Conservation (phyloP, 139 green algal species). For the Trebouxia sp. region DNA sequence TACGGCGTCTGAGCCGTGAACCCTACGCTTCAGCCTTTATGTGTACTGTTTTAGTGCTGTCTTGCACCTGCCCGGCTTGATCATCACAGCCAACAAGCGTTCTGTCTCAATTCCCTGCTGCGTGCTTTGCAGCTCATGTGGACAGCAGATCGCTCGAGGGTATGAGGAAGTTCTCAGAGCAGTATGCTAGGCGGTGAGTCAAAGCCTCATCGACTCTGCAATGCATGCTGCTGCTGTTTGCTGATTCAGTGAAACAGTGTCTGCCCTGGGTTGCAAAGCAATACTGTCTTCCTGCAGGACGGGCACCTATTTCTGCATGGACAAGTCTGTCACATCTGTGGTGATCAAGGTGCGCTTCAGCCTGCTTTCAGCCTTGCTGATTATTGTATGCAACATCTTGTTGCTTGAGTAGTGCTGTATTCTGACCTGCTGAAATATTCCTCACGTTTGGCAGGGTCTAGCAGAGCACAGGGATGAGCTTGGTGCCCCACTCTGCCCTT, state of each 20-base stretch:
- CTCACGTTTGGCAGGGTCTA: conserved; percentile 70
- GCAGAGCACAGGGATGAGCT: conserved; percentile 98
- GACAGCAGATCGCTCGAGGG: conserved; percentile 78
- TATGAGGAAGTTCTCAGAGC: conserved; percentile 98
- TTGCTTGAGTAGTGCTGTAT: not conserved
- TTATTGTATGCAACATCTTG: not conserved
- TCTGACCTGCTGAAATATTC: too few species aligned
- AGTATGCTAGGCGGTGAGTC: conserved; percentile 90
- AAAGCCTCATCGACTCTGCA: too few species aligned
- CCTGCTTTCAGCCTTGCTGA: not conserved
- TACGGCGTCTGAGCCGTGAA: too few species aligned
- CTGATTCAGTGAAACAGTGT: not conserved
- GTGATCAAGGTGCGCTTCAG: conserved; percentile 83
- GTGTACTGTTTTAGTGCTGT: too few species aligned
- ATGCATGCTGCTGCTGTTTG: too few species aligned
- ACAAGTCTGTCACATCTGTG: conserved; percentile 97
- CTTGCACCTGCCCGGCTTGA: too few species aligned
- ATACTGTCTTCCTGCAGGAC: conserved; percentile 60
- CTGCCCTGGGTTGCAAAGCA: not conserved
- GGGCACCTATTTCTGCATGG: conserved; percentile 96
- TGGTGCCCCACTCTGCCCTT: conserved; percentile 96
- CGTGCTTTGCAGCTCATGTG: conserved; percentile 20
- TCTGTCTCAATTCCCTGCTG: too few species aligned
- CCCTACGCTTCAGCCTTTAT: too few species aligned
- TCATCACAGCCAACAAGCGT: too few species aligned